A percentile compares a stretch with the other conserved stretches of the same genome.
phyloP scores from a whole-genome alignment of 176 grass and related monocot species.

The Cenchrus fungigraminus region DNA sequence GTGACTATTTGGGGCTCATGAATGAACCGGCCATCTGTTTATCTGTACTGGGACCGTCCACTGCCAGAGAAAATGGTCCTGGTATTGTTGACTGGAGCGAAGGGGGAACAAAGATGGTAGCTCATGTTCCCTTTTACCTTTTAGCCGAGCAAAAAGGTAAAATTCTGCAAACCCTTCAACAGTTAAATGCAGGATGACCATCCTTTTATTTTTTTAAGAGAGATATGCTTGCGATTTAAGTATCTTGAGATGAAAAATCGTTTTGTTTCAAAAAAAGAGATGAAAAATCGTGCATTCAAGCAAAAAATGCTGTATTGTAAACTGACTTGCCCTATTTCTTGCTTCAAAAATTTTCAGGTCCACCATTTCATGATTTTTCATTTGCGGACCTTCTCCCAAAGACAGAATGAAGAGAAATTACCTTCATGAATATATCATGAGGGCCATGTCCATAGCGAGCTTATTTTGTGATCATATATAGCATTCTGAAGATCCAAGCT shows the following conservation, averaged over 20 bases:
- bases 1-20: slow-evolving; percentile 95
- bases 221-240: not conserved
- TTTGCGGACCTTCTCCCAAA: slow-evolving; percentile 67
- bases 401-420: slow-evolving; percentile 48
- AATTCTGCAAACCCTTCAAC: slow-evolving; percentile 28
- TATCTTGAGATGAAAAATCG: not conserved
- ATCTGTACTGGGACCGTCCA: slow-evolving; percentile 78
- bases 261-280: too few species aligned
- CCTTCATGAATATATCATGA: not conserved
- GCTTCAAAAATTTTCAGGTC: slow-evolving; percentile 49
- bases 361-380: slow-evolving; percentile 85
- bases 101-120: slow-evolving; percentile 85
- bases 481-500: slow-evolving; percentile 27
- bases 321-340: not conserved
- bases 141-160: slow-evolving; percentile 72
- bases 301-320: not conserved
- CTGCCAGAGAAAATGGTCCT: slow-evolving; percentile 63
- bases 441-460: too few species aligned
- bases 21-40: slow-evolving; percentile 82
- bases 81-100: slow-evolving; percentile 89
- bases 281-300: not conserved
- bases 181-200: not conserved
- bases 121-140: slow-evolving; percentile 93
- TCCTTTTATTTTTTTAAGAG: not conserved
- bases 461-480: too few species aligned